Percentiles rank a stretch among this genome's conserved stretches.
phyloP scores from a whole-genome alignment of 140 eudicot species.

The Senecio squalidus region DNA sequence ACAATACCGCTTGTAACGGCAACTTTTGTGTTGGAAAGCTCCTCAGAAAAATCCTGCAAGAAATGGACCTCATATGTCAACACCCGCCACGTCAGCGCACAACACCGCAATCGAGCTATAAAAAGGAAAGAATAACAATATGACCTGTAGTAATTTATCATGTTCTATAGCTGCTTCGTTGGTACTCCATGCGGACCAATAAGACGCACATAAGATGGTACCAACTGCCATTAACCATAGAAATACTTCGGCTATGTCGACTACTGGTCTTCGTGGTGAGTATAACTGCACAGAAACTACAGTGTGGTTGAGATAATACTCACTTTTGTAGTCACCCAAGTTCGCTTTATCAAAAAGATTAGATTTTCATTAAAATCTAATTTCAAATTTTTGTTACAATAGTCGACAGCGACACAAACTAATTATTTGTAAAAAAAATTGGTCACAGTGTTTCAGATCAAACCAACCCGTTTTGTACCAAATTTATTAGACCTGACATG shows the following conservation, averaged over 20 bases:
- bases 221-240: conserved; percentile 89
- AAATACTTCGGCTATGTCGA: conserved; percentile 87
- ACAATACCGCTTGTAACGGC: conserved; percentile 48
- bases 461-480: no score
- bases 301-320: conserved; percentile 8
- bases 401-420: no score
- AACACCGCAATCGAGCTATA: neutral
- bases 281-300: conserved; percentile 84
- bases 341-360: no score
- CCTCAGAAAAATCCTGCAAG: conserved; percentile 67
- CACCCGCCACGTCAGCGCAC: conserved; percentile 11
- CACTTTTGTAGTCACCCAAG: neutral
- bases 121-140: neutral
- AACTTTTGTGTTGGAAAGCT: conserved; percentile 31
- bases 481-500: no score
- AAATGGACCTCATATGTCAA: conserved; percentile 10
- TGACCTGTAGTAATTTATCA: conserved; percentile 69
- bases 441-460: no score
- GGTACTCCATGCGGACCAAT: conserved; percentile 93
- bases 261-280: conserved; percentile 77
- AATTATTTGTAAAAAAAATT: no score
- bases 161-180: conserved; percentile 77
- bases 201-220: conserved; percentile 77
- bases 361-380: no score
- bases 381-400: no score